Conservation (phyloP, 2,329 filamentous ascomycete species). For the Cladosporium velox region DNA sequence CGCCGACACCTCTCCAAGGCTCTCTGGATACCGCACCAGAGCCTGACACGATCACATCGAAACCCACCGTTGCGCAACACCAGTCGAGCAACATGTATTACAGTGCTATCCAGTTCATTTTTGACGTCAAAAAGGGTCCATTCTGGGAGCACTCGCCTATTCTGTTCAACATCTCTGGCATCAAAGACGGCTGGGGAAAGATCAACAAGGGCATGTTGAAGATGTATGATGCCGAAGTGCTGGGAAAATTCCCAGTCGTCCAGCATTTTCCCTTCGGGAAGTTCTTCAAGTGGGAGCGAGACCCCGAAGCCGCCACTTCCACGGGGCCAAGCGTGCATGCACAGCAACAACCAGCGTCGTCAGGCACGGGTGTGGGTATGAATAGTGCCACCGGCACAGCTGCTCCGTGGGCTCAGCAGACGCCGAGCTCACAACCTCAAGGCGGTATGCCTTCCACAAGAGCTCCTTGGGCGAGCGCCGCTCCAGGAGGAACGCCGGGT, state of each 20-base stretch:
- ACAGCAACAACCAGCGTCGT: constrained; percentile 33
- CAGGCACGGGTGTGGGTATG: constrained; percentile 6
- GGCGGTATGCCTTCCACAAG: constrained; percentile 35
- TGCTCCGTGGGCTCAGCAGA: constrained; percentile 32
- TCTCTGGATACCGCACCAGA: constrained; percentile 69
- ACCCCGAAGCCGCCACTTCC: constrained; percentile 41
- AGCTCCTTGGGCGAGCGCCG: constrained; percentile 31
- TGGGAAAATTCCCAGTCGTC: constrained; percentile 97
- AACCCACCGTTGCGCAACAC: constrained; percentile 43
- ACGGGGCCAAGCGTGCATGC: constrained; percentile 30
- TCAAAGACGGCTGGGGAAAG: constrained; percentile 90
- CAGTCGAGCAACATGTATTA: constrained; percentile 72
- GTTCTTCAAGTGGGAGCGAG: constrained; percentile 51
- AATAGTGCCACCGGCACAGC: constrained; percentile 26
- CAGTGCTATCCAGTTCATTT: constrained; percentile 92
- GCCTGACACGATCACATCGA: constrained; percentile 63
- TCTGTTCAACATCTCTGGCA: constrained; percentile 89
- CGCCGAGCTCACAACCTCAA: constrained; percentile 24
- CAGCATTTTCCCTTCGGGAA: constrained; percentile 72
- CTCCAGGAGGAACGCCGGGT: background rate
- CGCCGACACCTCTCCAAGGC: constrained; percentile 71
- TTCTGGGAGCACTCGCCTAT: constrained; percentile 96
- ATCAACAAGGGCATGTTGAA: constrained; percentile 98
- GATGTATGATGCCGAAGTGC: constrained; percentile 97
- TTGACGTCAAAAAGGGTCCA: constrained; percentile 92